Percentiles rank a stretch among this genome's conserved stretches.
Evolutionary conservation across 2,329 filamentous ascomycete species (phyloP).

Genomic region (Annulohypoxylon truncatum): DNA sequence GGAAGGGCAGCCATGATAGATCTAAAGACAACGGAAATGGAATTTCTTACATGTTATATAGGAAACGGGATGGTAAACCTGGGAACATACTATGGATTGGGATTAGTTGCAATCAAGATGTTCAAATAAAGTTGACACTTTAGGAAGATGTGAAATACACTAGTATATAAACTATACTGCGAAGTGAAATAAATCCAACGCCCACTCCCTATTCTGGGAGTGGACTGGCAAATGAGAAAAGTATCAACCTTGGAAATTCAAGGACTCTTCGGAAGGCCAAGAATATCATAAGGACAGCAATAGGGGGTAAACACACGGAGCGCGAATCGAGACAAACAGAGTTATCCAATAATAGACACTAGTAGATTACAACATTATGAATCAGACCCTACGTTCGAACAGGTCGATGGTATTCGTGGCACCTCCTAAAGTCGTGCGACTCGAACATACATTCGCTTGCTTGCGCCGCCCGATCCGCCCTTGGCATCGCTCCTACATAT

Average conservation of each 20-base stretch:
- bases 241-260: not conserved
- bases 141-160: not conserved
- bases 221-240: not conserved
- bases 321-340: conserved; percentile 17
- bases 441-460: conserved; percentile 32
- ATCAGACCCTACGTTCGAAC: conserved; percentile 53
- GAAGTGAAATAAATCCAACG: not conserved
- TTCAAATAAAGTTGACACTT: not conserved
- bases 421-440: conserved; percentile 44
- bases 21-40: no score
- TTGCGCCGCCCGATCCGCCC: conserved; percentile 29
- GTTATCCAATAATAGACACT: conserved; percentile 52
- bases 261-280: not conserved
- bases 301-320: not conserved
- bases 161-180: not conserved
- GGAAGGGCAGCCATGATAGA: no score
- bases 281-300: not conserved
- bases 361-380: conserved; percentile 60
- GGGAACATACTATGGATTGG: no score
- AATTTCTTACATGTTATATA: no score
- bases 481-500: conserved; percentile 22
- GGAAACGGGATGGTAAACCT: no score
- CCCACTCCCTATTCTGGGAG: not conserved
- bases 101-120: no score
- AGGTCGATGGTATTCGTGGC: conserved; percentile 32